Conservation (phyloP, 2,329 filamentous ascomycete genomes). For the Capronia coronata region DNA sequence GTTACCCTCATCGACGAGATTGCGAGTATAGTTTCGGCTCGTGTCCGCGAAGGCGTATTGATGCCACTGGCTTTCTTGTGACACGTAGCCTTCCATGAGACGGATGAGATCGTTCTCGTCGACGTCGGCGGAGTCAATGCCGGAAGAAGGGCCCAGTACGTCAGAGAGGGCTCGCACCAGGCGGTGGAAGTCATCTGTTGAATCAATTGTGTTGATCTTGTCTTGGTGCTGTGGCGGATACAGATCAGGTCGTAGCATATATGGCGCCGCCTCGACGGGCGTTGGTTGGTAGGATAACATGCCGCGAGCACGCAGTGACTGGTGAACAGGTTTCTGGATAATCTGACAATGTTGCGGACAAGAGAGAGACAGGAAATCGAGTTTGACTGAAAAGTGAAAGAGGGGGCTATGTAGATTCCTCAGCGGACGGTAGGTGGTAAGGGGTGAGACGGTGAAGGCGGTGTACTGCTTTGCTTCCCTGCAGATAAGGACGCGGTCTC, state of each 20-base stretch:
- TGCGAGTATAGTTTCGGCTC: constrained; percentile 70
- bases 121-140: constrained; percentile 74
- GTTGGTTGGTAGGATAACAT: constrained; percentile 15
- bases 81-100: constrained; percentile 69
- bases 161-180: constrained; percentile 68
- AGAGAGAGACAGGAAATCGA: background rate
- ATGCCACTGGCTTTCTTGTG: constrained; percentile 63
- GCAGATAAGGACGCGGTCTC: background rate
- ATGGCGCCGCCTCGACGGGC: background rate
- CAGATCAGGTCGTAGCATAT: constrained; percentile 1
- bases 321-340: no score
- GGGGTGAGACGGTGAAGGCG: no score
- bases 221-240: constrained; percentile 13
- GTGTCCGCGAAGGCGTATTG: constrained; percentile 67
- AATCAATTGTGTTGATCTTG: constrained; percentile 8
- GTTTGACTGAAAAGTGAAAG: no score
- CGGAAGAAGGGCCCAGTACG: constrained; percentile 71
- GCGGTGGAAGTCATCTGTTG: constrained; percentile 50
- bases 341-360: no score
- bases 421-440: no score
- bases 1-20: constrained; percentile 84
- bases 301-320: background rate
- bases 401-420: no score
- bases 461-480: background rate
- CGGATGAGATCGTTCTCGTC: constrained; percentile 63